Evolutionary conservation across 805 yeast genomes (phyloP).

Genomic region (Starmerella sp.): DNA sequence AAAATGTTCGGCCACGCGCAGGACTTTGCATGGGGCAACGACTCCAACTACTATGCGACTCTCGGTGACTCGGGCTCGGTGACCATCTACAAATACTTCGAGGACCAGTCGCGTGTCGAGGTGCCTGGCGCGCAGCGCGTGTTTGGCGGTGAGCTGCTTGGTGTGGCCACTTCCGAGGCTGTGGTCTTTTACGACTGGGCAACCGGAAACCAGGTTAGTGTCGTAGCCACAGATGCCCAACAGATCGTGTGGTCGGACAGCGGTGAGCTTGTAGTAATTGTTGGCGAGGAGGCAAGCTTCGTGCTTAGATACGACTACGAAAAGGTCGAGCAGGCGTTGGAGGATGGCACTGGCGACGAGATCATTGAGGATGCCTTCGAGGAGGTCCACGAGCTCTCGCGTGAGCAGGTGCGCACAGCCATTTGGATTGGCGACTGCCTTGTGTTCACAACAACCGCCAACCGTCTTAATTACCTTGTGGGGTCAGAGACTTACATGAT

Average conservation of each 20-base stretch:
- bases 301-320: constrained; percentile 66
- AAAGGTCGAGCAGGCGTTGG: constrained; percentile 50
- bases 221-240: constrained; percentile 67
- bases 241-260: constrained; percentile 88
- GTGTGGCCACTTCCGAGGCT: constrained; percentile 65
- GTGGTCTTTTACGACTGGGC: constrained; percentile 93
- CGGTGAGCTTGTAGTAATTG: constrained; percentile 75
- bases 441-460: constrained; percentile 74
- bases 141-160: constrained; percentile 80
- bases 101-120: constrained; percentile 48
- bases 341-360: constrained; percentile 53
- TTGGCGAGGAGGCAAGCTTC: constrained; percentile 58
- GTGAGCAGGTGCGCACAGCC: constrained; percentile 73
- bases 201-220: constrained; percentile 66
- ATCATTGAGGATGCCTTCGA: constrained; percentile 75
- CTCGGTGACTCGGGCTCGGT: constrained; percentile 58
- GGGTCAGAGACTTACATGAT: constrained; percentile 88
- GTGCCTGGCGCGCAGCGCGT: constrained; percentile 60
- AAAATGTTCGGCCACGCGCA: constrained; percentile 81
- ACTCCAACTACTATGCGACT: constrained; percentile 75
- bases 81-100: constrained; percentile 71
- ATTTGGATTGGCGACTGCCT: constrained; percentile 97
- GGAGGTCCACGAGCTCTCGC: constrained; percentile 62
- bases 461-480: constrained; percentile 85
- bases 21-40: constrained; percentile 92